A percentile compares a stretch with the other conserved stretches of the same genome.
phyloP scores from a whole-genome alignment of 768 basidiomycete genomes.

The Tubosaeta sp. region DNA sequence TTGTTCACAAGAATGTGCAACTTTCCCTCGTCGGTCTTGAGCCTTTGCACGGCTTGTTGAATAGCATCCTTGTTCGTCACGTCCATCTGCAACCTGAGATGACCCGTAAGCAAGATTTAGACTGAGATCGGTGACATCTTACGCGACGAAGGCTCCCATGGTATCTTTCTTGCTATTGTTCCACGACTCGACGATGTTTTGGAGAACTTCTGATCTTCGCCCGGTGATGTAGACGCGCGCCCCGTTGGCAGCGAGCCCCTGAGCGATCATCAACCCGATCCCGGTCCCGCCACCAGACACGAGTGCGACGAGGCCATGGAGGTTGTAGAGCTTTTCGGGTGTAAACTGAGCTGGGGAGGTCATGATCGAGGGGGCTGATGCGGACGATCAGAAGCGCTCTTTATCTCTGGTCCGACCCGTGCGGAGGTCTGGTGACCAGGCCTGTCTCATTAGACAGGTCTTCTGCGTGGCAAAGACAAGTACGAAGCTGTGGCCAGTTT shows the following conservation, averaged over 20 bases:
- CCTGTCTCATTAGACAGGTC: background rate
- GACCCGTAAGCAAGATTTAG: background rate
- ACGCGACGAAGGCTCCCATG: slow-evolving; percentile 59
- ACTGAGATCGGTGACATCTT: slow-evolving; percentile 19
- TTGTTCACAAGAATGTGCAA: slow-evolving; percentile 82
- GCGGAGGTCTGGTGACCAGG: background rate
- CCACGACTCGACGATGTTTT: slow-evolving; percentile 50
- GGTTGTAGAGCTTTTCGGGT: slow-evolving; percentile 38
- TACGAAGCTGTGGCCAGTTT: too few relatives aligned
- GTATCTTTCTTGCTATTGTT: slow-evolving; percentile 32
- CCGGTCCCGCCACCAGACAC: slow-evolving; percentile 50
- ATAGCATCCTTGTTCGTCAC: slow-evolving; percentile 70
- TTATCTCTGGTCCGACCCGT: background rate
- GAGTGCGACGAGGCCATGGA: slow-evolving; percentile 52
- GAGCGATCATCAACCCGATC: slow-evolving; percentile 63
- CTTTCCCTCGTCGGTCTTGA: slow-evolving; percentile 48
- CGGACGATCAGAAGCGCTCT: background rate
- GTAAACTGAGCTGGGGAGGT: slow-evolving; percentile 21
- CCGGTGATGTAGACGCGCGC: slow-evolving; percentile 81
- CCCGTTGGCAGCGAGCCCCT: slow-evolving; percentile 70
- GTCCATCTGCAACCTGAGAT: slow-evolving; percentile 60
- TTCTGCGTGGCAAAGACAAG: background rate
- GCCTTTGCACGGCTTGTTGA: slow-evolving; percentile 41
- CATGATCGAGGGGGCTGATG: slow-evolving; percentile 15
- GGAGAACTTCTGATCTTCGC: slow-evolving; percentile 60